Conservation (phyloP, 805 yeast species). For the Peterozyma xylosa region DNA sequence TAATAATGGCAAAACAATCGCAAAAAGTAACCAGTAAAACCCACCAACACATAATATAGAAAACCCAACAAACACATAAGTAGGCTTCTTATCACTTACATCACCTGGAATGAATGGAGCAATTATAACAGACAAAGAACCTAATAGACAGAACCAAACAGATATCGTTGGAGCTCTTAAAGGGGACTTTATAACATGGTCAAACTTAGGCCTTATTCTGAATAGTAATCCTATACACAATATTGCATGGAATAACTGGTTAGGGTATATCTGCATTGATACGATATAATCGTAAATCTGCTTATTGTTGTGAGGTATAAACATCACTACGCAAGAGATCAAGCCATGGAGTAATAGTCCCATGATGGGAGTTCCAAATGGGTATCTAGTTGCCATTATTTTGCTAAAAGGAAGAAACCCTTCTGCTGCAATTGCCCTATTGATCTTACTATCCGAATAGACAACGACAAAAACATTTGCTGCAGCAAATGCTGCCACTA, state of each 20-base stretch:
- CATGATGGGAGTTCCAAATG: conserved; percentile 37
- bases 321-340: conserved; percentile 14
- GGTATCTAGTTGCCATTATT: conserved; percentile 37
- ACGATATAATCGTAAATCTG: conserved; percentile 31
- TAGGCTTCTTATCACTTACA: conserved; percentile 4
- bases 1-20: conserved; percentile 11
- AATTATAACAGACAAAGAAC: conserved; percentile 37
- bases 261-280: conserved; percentile 38
- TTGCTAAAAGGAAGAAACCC: conserved; percentile 37
- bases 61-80: conserved; percentile 17
- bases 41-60: conserved; percentile 13
- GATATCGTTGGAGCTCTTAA: conserved; percentile 18
- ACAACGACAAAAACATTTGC: conserved; percentile 42
- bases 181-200: conserved; percentile 16
- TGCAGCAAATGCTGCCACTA: conserved; percentile 40
- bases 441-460: conserved; percentile 36
- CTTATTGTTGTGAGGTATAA: conserved; percentile 10
- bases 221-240: conserved; percentile 16
- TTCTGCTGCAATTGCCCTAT: conserved; percentile 41
- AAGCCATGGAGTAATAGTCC: conserved; percentile 24
- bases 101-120: conserved; percentile 40
- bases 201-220: conserved; percentile 13
- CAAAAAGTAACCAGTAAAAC: conserved; percentile 15
- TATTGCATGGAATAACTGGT: conserved; percentile 28
- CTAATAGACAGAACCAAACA: conserved; percentile 30